Percentiles rank a stretch among this genome's conserved stretches.
Evolutionary conservation across 1,284 basidiomycete species (phyloP).

Genomic region (Gymnopus androsaceus): DNA sequence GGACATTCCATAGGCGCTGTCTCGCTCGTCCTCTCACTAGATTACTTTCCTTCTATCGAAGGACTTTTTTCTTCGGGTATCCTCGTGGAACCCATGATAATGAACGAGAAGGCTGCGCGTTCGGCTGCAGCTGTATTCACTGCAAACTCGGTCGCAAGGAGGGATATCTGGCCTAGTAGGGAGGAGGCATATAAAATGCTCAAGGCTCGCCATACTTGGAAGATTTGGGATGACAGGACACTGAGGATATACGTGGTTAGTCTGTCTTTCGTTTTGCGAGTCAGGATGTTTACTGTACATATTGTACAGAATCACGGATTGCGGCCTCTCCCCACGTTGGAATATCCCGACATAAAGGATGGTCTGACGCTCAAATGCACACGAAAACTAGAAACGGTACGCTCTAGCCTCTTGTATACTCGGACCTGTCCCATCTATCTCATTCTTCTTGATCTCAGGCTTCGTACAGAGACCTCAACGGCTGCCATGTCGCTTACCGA

Average conservation of each 20-base stretch:
- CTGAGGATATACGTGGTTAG: slow-evolving; percentile 45
- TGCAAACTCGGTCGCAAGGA: too few species aligned
- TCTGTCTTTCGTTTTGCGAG: slow-evolving; percentile 7
- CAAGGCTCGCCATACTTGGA: slow-evolving; percentile 39
- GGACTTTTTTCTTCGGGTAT: too few species aligned
- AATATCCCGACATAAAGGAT: slow-evolving; percentile 45
- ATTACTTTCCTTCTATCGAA: too few species aligned
- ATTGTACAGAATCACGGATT: slow-evolving; percentile 46
- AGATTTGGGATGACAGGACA: slow-evolving; percentile 52
- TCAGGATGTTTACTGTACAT: background rate
- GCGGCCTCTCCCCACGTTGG: slow-evolving; percentile 42
- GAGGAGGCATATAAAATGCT: slow-evolving; percentile 43
- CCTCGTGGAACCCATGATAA: too few species aligned
- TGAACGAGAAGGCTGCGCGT: too few species aligned
- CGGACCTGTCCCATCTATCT: background rate
- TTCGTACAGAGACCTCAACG: slow-evolving; percentile 43
- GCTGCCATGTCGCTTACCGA: slow-evolving; percentile 37
- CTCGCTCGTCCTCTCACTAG: too few species aligned
- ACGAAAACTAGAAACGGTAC: slow-evolving; percentile 45
- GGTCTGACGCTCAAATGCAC: slow-evolving; percentile 55
- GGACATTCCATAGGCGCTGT: too few species aligned
- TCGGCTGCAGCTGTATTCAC: too few species aligned
- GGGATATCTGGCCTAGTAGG: too few species aligned
- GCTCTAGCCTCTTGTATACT: background rate
- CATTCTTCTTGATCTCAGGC: slow-evolving; percentile 35